Percentiles rank a stretch among this genome's conserved stretches.
Conservation (phyloP, 208 protist species). For the Balamuthia mandrillaris region DNA sequence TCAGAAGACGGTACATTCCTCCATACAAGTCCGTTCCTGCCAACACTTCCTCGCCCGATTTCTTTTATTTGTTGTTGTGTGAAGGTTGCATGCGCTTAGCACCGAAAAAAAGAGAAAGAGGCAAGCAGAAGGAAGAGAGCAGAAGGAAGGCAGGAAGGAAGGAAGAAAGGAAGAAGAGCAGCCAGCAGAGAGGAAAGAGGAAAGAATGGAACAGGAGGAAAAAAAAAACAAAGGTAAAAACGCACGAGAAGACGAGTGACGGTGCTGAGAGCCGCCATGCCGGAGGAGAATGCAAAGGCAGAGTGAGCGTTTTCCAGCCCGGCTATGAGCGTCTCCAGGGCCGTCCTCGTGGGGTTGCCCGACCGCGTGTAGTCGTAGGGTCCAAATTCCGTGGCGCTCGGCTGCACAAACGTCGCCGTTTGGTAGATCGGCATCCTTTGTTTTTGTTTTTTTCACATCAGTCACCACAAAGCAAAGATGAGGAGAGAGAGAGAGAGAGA, state of each 20-base stretch:
- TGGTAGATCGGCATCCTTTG: too few species aligned
- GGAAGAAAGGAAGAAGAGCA: not conserved
- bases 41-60: constrained; percentile 57
- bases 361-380: constrained; percentile 7
- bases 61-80: too few species aligned
- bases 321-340: not conserved
- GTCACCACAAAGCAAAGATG: too few species aligned
- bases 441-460: constrained; percentile 55
- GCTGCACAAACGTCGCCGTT: constrained; percentile 82
- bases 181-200: not conserved
- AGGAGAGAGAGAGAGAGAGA: not conserved
- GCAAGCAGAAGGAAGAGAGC: not conserved
- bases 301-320: constrained; percentile 22
- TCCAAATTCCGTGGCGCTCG: constrained; percentile 78
- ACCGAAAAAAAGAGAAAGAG: not conserved
- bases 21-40: constrained; percentile 86
- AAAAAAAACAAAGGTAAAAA: not conserved
- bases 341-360: constrained; percentile 3
- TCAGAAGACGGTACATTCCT: constrained; percentile 84
- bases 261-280: constrained; percentile 29
- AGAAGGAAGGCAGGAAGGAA: not conserved
- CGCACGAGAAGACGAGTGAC: not conserved
- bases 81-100: too few species aligned
- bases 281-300: constrained; percentile 14
- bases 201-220: not conserved